Percentiles rank a stretch among this genome's conserved stretches.
phyloP scores from a whole-genome alignment of 2,329 filamentous ascomycete genomes.

The Fusarium papillatum region DNA sequence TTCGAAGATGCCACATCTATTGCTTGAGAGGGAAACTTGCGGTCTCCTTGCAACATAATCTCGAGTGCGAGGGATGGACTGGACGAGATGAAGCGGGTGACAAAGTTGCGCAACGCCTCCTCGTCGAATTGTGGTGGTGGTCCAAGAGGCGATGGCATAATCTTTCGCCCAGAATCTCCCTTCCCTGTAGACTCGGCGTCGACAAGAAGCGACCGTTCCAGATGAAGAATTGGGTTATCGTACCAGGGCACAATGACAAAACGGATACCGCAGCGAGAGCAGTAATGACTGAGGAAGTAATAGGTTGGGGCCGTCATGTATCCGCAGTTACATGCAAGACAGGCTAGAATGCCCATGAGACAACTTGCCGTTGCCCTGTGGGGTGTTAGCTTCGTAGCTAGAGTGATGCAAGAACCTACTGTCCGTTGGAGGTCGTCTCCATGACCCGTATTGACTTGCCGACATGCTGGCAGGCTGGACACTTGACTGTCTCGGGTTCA shows the following conservation, averaged over 20 bases:
- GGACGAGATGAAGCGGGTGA: neutral
- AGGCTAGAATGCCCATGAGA: constrained; percentile 1
- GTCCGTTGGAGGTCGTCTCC: constrained; percentile 11
- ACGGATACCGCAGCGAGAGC: constrained; percentile 10
- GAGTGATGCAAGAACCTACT: neutral
- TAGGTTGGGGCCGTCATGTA: constrained; percentile 16
- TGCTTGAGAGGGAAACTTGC: neutral
- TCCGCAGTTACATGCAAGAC: constrained; percentile 14
- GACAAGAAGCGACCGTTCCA: constrained; percentile 4
- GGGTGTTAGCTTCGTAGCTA: neutral
- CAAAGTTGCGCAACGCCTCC: constrained; percentile 1
- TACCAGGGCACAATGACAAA: constrained; percentile 19
- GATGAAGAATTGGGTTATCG: constrained; percentile 11
- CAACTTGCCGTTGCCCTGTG: constrained; percentile 5
- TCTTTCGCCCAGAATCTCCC: neutral
- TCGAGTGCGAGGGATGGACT: neutral
- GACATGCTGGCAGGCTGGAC: constrained; percentile 16
- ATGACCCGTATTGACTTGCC: constrained; percentile 15
- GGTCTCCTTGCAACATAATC: neutral
- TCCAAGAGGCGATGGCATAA: constrained; percentile 13
- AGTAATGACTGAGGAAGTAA: constrained; percentile 16
- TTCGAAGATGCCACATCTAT: neutral
- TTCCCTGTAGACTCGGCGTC: neutral
- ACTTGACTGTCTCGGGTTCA: constrained; percentile 11
- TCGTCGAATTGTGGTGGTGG: neutral